Percentiles rank a stretch among this genome's conserved stretches.
Conservation (phyloP, 176 grass and related monocot species). For the Rhipidocladum racemiflorum region DNA sequence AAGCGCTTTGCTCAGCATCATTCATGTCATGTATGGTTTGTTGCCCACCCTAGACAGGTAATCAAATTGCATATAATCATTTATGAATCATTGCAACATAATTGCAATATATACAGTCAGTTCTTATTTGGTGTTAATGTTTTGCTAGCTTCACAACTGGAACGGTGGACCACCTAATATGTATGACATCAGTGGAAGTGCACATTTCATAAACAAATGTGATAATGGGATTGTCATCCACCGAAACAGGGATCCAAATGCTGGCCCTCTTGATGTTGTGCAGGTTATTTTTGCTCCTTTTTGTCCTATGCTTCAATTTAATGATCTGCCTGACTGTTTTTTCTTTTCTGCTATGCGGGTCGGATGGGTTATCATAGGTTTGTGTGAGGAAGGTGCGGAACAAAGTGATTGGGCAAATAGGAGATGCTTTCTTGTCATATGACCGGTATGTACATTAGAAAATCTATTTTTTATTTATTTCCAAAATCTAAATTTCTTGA, state of each 20-base stretch:
- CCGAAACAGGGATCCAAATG: slow-evolving; percentile 64
- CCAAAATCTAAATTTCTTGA: not conserved
- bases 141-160: slow-evolving; percentile 84
- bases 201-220: slow-evolving; percentile 99
- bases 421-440: slow-evolving; percentile 81
- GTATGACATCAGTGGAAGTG: slow-evolving; percentile 97
- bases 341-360: not conserved
- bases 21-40: slow-evolving; percentile 99
- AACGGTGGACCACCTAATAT: slow-evolving; percentile 69
- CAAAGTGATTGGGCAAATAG: slow-evolving; percentile 86
- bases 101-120: not conserved
- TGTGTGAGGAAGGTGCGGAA: slow-evolving; percentile 94
- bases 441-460: slow-evolving; percentile 47
- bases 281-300: slow-evolving; percentile 47
- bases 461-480: not conserved
- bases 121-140: slow-evolving; percentile 36
- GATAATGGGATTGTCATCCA: slow-evolving; percentile 96
- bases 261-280: slow-evolving; percentile 67
- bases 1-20: slow-evolving; percentile 97
- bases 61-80: slow-evolving; percentile 1
- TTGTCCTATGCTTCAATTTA: not conserved
- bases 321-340: not conserved
- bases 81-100: slow-evolving; percentile 5
- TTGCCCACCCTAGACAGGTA: slow-evolving; percentile 99
- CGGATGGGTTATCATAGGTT: slow-evolving; percentile 44